These are phyloP conservation scores for Ogataea neopini DNA, from an alignment of 805 yeast species.

Conservation along the genomic window DNA sequence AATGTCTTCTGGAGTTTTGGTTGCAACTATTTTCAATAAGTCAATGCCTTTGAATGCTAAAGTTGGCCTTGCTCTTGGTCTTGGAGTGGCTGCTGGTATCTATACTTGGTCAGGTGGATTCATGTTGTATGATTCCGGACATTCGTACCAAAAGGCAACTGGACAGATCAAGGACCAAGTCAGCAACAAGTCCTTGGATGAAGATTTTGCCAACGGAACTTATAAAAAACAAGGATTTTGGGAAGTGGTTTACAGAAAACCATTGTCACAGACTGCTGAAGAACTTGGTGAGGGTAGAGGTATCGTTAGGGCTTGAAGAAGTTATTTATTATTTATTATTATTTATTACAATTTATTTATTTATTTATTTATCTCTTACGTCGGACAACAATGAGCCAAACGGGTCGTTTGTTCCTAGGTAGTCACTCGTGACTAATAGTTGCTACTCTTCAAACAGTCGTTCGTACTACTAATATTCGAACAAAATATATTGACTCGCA, in stretches of 20 bases:
- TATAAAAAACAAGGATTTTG: conserved; percentile 62
- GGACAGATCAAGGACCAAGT: conserved; percentile 43
- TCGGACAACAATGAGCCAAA: too few species aligned
- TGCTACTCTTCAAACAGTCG: too few species aligned
- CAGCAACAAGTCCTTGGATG: conserved; percentile 37
- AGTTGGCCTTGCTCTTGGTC: conserved; percentile 47
- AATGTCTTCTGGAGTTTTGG: conserved; percentile 19
- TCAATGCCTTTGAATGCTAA: conserved; percentile 37
- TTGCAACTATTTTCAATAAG: conserved; percentile 27
- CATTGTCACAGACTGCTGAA: conserved; percentile 75
- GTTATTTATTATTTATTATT: conserved; percentile 9
- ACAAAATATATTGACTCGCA: too few species aligned
- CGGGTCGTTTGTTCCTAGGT: too few species aligned
- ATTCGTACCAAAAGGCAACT: conserved; percentile 41
- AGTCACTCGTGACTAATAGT: too few species aligned
- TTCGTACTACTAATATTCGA: not conserved
- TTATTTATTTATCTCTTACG: conserved; percentile 5
- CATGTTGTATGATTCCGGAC: conserved; percentile 43
- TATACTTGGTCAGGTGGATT: conserved; percentile 58
- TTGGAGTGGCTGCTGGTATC: conserved; percentile 46
- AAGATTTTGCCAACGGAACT: conserved; percentile 31
- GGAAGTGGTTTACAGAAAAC: conserved; percentile 80
- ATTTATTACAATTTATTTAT: conserved; percentile 9
- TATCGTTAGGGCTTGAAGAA: conserved; percentile 37
- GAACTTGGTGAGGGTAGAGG: conserved; percentile 73